Conservation (phyloP, 176 grass and related monocot genomes). For the Oryza glumipatula region DNA sequence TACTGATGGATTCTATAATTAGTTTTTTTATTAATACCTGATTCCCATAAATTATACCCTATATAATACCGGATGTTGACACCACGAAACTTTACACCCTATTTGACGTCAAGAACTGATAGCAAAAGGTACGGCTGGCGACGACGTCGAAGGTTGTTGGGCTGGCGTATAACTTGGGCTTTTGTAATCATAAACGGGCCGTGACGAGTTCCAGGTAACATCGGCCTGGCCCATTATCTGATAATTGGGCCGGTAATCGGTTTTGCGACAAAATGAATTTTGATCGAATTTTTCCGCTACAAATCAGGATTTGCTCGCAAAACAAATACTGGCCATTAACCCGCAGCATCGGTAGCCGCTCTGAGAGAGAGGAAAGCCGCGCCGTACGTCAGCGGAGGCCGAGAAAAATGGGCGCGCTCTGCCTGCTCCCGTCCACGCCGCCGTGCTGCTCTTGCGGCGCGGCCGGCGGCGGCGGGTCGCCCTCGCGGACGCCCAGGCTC, state of each 20-base stretch:
- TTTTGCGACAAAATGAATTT: neutral
- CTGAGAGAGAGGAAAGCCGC: neutral
- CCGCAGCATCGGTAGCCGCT: conserved; percentile 19
- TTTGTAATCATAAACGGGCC: neutral
- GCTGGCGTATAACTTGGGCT: neutral
- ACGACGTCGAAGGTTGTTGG: neutral
- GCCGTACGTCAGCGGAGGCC: neutral
- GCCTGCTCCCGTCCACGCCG: conserved; percentile 38
- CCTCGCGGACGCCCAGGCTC: conserved; percentile 4
- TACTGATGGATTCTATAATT: too few relatives aligned
- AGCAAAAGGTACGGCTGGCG: too few relatives aligned
- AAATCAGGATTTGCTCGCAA: neutral
- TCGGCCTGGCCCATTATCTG: neutral
- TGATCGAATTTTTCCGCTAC: too few relatives aligned
- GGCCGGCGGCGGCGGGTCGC: neutral
- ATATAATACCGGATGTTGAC: too few relatives aligned
- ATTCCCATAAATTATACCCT: too few relatives aligned
- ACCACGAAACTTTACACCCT: too few relatives aligned
- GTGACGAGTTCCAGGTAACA: neutral
- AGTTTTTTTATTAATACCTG: too few relatives aligned
- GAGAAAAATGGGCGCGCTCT: conserved; percentile 58
- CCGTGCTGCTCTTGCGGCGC: conserved; percentile 30
- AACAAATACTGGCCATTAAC: conserved; percentile 19
- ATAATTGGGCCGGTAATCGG: neutral
- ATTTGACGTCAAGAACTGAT: too few relatives aligned